A percentile compares a stretch with the other conserved stretches of the same genome.
Conservation (phyloP, 2,329 filamentous ascomycete genomes). For the Huntiella decipiens region DNA sequence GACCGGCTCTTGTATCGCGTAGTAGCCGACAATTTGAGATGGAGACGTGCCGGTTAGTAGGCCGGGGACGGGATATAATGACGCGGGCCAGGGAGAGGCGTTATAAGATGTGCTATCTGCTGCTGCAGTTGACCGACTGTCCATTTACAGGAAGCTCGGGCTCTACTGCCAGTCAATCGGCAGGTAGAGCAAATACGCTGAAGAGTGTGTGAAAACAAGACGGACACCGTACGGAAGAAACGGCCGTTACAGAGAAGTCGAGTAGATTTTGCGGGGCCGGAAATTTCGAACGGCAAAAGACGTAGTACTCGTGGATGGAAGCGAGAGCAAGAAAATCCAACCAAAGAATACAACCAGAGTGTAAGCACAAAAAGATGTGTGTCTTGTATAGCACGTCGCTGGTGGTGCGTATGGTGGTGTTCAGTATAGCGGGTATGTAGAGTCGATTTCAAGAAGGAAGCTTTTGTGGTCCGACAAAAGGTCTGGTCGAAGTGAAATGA, state of each 20-base stretch:
- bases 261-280: too few species aligned
- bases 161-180: slow-evolving; percentile 13
- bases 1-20: slow-evolving; percentile 13
- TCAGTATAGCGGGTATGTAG: too few species aligned
- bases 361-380: too few species aligned
- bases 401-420: too few species aligned
- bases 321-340: too few species aligned
- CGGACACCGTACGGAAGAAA: neutral
- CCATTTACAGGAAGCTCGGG: slow-evolving; percentile 24
- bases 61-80: neutral
- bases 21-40: neutral
- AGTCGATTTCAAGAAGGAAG: too few species aligned
- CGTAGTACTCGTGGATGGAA: too few species aligned
- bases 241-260: neutral
- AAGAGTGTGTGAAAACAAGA: neutral
- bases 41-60: slow-evolving; percentile 6
- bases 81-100: slow-evolving; percentile 20
- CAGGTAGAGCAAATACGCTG: slow-evolving; percentile 6
- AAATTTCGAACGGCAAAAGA: too few species aligned
- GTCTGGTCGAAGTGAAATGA: too few species aligned
- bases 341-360: too few species aligned
- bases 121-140: slow-evolving; percentile 29
- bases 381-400: too few species aligned
- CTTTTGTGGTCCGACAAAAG: too few species aligned
- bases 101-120: slow-evolving; percentile 27